Conservation (phyloP, 2,329 filamentous ascomycete species). For the Fusarium albidum region DNA sequence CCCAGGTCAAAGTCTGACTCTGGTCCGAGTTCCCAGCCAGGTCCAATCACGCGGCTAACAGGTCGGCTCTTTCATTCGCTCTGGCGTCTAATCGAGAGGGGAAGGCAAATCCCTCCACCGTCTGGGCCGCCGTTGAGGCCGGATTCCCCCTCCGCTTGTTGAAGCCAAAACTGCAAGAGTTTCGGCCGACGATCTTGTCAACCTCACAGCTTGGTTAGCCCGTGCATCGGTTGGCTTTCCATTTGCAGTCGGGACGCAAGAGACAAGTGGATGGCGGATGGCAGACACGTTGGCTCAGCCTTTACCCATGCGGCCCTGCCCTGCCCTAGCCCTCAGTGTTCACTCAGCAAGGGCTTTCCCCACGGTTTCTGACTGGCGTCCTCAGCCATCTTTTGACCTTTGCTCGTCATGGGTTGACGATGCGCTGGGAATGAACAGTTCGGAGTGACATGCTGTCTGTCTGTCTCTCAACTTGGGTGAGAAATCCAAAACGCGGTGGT, state of each 20-base stretch:
- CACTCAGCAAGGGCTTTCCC: slow-evolving; percentile 10
- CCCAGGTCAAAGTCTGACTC: slow-evolving; percentile 27
- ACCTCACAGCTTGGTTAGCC: not conserved
- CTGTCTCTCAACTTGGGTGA: slow-evolving; percentile 2
- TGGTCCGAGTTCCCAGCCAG: slow-evolving; percentile 16
- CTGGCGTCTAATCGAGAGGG: slow-evolving; percentile 44
- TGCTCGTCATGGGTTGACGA: not conserved
- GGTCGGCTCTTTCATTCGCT: slow-evolving; percentile 40
- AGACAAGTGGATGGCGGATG: slow-evolving; percentile 13
- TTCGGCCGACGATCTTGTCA: not conserved
- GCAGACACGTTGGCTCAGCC: slow-evolving; percentile 32
- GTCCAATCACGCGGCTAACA: slow-evolving; percentile 42
- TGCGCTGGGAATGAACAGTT: not conserved
- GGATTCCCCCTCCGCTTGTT: not conserved
- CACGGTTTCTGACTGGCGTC: slow-evolving; percentile 8
- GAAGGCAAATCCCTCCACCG: slow-evolving; percentile 15
- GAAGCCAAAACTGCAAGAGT: slow-evolving; percentile 5
- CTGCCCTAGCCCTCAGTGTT: too few species aligned
- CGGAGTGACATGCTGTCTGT: not conserved
- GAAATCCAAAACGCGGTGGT: slow-evolving; percentile 18
- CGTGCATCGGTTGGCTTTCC: not conserved
- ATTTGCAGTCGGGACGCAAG: slow-evolving; percentile 4
- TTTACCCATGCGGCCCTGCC: slow-evolving; percentile 16
- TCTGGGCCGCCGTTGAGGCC: not conserved
- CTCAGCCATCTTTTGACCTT: slow-evolving; percentile 8